Conservation (phyloP, 2,329 filamentous ascomycete genomes). For the Phaeosphaeria sp. region DNA sequence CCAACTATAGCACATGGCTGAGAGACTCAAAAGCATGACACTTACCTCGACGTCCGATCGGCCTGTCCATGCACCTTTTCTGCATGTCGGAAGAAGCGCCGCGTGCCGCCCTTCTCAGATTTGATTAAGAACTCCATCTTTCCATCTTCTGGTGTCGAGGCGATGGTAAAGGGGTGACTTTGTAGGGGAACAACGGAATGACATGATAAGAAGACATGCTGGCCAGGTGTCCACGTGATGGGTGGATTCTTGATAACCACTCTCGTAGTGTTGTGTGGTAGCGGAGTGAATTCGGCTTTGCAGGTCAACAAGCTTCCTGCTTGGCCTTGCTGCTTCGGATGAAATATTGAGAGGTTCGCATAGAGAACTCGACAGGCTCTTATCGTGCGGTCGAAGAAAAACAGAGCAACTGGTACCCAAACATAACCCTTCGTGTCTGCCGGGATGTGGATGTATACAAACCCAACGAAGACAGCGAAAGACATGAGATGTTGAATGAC, state of each 20-base stretch:
- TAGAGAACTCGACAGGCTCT: conserved; percentile 50
- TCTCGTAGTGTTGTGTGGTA: conserved; percentile 63
- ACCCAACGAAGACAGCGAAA: conserved; percentile 67
- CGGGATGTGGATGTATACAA: conserved; percentile 70
- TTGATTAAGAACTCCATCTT: conserved; percentile 65
- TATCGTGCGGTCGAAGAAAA: conserved; percentile 68
- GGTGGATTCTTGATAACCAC: conserved; percentile 63
- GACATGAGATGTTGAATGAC: conserved; percentile 71
- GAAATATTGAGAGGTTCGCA: conserved; percentile 50
- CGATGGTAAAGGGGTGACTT: conserved; percentile 70
- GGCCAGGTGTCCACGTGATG: conserved; percentile 66
- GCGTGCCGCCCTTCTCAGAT: conserved; percentile 61
- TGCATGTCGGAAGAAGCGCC: conserved; percentile 59
- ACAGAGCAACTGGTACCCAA: conserved; percentile 69
- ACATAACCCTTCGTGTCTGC: conserved; percentile 65
- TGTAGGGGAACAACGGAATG: conserved; percentile 65
- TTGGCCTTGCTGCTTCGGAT: conserved; percentile 38
- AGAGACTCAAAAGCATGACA: not conserved
- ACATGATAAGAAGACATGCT: conserved; percentile 68
- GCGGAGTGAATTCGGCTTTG: conserved; percentile 50
- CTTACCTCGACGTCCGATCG: conserved; percentile 20
- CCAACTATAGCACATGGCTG: too few species aligned
- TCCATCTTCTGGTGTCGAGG: conserved; percentile 62
- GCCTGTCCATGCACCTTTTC: conserved; percentile 46
- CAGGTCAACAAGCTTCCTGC: conserved; percentile 45